phyloP scores from a whole-genome alignment of 208 protist species.

The Trypanosoma theileri region DNA sequence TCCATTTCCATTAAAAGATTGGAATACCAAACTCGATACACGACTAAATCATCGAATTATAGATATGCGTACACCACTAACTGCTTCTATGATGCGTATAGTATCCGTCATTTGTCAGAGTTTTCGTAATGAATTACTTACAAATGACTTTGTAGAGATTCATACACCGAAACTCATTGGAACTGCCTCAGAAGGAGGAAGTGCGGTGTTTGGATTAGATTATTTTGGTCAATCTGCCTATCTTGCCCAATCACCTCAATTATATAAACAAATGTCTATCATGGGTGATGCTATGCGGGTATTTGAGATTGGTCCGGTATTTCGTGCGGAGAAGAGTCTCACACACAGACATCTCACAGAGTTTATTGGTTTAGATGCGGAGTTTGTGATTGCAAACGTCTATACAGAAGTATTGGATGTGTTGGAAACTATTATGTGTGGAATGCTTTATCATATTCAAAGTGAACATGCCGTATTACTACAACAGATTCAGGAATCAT shows the following conservation, averaged over 20 bases:
- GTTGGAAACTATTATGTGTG: constrained; percentile 92
- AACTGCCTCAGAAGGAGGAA: constrained; percentile 93
- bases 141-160: constrained; percentile 96
- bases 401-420: constrained; percentile 98
- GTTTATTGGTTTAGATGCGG: constrained; percentile 98
- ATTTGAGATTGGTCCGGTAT: constrained; percentile 96
- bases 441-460: constrained; percentile 90
- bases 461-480: constrained; percentile 25
- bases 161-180: constrained; percentile 99
- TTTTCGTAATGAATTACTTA: constrained; percentile 90
- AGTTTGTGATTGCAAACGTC: constrained; percentile 96
- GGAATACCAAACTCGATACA: constrained; percentile 83
- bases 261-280: constrained; percentile 99
- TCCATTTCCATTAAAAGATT: constrained; percentile 88
- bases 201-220: constrained; percentile 70
- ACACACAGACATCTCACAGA: constrained; percentile 99
- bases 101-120: constrained; percentile 74
- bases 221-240: constrained; percentile 88
- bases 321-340: constrained; percentile 97
- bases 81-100: constrained; percentile 92
- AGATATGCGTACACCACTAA: constrained; percentile 95
- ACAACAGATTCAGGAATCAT: constrained; percentile 10
- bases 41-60: constrained; percentile 96
- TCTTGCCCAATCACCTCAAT: constrained; percentile 98
- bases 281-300: constrained; percentile 92